Evolutionary conservation across 192 early-diverging fungal genomes (phyloP), one percentile per base, ranked within the genome.

Genomic region (Linnemannia hyalina): DNA sequence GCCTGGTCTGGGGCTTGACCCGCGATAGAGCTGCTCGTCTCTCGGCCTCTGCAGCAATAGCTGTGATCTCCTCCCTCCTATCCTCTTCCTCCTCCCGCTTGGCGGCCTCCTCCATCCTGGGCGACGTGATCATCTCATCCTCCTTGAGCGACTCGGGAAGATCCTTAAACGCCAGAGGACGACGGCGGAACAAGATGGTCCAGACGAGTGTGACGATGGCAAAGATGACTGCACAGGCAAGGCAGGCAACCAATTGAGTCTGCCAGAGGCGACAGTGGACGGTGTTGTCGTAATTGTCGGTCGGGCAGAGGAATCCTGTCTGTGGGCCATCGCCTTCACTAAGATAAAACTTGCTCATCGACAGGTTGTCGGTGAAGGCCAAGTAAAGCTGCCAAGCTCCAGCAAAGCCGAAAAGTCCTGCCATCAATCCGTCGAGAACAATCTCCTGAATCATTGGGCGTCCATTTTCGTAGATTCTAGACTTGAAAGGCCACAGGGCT

Each of bases 201-300:
- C 75, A 86, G 26, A 78, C 8, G 38, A 86, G 76, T 15, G 79
- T 63, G 5, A 65, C 23, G 29, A 77, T 20, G 11, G 70, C 52
- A 29, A 80, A 86, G 71, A 86, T 42, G 40, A 63, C 75, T 10
- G 75, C 76, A 54, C 79, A 77, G 46, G 63, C 54, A 0, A 63
- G 70, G 29, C 76, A 81, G 11, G 76, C 84, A 10, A 86, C 52
- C 29, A 86, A 13, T 68, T 81, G 70, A 29, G 68, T 60, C 72
- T 86, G 84, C 84, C 84, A 86, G 13, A 81, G 54, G 0, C 84
- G 78, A 47, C 84, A 86, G n/a, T 63, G 84, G 36, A 86, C 32
- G 8, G 46, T 76, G 8, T 23, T 49, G 52, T 86, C 77, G 35
- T 52, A 70, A 1, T 15, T 18, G n/a, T 73, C 29, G n/a, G 84